phyloP scores from a whole-genome alignment of 768 basidiomycete genomes.

The Pisolithus microcarpus region DNA sequence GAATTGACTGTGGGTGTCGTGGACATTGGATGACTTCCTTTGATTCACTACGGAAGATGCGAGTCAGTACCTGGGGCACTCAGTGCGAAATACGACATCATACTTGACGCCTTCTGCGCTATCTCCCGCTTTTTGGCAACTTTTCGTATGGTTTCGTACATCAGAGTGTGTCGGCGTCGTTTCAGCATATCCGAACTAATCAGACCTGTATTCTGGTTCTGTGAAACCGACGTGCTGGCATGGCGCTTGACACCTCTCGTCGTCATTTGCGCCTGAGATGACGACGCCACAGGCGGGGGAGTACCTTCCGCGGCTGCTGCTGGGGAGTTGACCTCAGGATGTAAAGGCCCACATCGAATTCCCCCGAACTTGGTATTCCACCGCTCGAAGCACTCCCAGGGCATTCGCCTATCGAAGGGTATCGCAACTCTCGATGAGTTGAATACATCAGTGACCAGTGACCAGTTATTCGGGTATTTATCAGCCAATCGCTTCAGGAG shows the following conservation, averaged over 20 bases:
- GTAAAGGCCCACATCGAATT: conserved; percentile 12
- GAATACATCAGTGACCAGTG: conserved; percentile 81
- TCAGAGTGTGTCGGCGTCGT: conserved; percentile 62
- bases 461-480: conserved; percentile 85
- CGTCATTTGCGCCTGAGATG: conserved; percentile 48
- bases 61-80: background rate
- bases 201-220: conserved; percentile 12
- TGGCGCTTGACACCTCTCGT: conserved; percentile 70
- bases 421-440: conserved; percentile 70
- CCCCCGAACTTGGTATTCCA: conserved; percentile 60
- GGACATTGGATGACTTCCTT: conserved; percentile 62
- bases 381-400: conserved; percentile 79
- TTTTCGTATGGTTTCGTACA: conserved; percentile 79
- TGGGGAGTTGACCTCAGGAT: conserved; percentile 22
- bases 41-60: conserved; percentile 43
- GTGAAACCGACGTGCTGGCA: conserved; percentile 47
- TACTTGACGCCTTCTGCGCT: conserved; percentile 57
- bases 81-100: conserved; percentile 15
- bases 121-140: conserved; percentile 70
- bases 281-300: conserved; percentile 24
- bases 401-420: conserved; percentile 63
- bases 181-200: conserved; percentile 62
- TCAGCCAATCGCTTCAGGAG: conserved; percentile 65
- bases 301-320: conserved; percentile 18
- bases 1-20: conserved; percentile 84